Conservation (phyloP, 345 rosid species). For the Draba incana region DNA sequence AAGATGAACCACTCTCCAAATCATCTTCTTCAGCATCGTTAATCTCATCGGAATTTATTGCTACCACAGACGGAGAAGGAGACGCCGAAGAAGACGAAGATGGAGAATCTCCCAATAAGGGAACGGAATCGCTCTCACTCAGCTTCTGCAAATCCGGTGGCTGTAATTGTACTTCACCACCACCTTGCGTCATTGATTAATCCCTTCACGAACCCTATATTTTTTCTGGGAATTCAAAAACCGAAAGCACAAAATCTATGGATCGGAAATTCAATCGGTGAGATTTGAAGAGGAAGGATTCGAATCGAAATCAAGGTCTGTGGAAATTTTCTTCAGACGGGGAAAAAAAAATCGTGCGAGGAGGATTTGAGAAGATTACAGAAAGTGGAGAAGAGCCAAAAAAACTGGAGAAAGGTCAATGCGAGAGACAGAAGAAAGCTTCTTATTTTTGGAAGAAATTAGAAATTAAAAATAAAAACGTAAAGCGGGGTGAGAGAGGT, state of each 20-base stretch:
- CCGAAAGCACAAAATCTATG: background rate
- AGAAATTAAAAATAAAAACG: background rate
- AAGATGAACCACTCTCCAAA: slow-evolving; percentile 61
- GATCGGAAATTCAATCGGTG: slow-evolving; percentile 7
- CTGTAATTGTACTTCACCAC: slow-evolving; percentile 77
- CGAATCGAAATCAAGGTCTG: background rate
- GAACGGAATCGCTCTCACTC: slow-evolving; percentile 76
- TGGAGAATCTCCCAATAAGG: slow-evolving; percentile 52
- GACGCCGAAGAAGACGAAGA: slow-evolving; percentile 39
- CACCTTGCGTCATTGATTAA: slow-evolving; percentile 56
- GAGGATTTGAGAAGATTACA: slow-evolving; percentile 25
- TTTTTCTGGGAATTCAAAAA: background rate
- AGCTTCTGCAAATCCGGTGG: slow-evolving; percentile 47
- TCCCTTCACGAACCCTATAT: slow-evolving; percentile 23
- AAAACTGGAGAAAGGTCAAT: slow-evolving; percentile 17
- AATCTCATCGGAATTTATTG: slow-evolving; percentile 58
- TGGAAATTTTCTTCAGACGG: slow-evolving; percentile 2
- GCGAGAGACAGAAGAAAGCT: background rate
- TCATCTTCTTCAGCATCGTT: slow-evolving; percentile 46
- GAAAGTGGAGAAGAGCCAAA: slow-evolving; percentile 23
- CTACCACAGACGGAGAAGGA: slow-evolving; percentile 17
- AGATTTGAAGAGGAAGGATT: background rate
- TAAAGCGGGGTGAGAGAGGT: slow-evolving; percentile 73
- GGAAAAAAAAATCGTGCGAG: slow-evolving; percentile 3
- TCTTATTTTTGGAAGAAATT: background rate